Conservation (phyloP, 768 basidiomycete species). For the Daedaleopsis nitida region DNA sequence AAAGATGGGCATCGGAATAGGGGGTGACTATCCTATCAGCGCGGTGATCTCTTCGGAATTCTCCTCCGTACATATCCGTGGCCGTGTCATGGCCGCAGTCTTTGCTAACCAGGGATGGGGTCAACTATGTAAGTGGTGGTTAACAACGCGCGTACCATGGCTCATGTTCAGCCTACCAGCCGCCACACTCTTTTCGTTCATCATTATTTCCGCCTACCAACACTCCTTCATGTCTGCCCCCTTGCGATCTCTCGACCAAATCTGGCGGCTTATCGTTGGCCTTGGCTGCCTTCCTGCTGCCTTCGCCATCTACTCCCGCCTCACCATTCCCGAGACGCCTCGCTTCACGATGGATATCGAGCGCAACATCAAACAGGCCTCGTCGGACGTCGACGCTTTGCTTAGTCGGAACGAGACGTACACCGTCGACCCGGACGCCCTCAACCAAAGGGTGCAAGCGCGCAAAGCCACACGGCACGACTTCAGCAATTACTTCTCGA, state of each 20-base stretch:
- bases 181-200: constrained; percentile 69
- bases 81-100: constrained; percentile 52
- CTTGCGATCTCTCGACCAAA: constrained; percentile 57
- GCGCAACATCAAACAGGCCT: constrained; percentile 45
- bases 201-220: constrained; percentile 74
- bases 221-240: constrained; percentile 48
- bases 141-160: background rate
- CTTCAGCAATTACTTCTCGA: constrained; percentile 67
- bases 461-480: constrained; percentile 46
- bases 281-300: constrained; percentile 47
- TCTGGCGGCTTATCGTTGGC: constrained; percentile 50
- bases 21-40: constrained; percentile 51
- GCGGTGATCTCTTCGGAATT: constrained; percentile 53
- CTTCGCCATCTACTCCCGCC: constrained; percentile 49
- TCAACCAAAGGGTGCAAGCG: constrained; percentile 50
- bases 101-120: constrained; percentile 50
- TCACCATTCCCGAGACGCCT: constrained; percentile 51
- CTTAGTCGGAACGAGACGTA: constrained; percentile 41
- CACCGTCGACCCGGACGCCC: constrained; percentile 55
- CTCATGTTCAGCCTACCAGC: constrained; percentile 37
- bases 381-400: constrained; percentile 42
- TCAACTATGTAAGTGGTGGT: constrained; percentile 33
- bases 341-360: constrained; percentile 54
- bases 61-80: constrained; percentile 46
- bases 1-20: constrained; percentile 42